A percentile compares a stretch with the other conserved stretches of the same genome.
phyloP scores from a whole-genome alignment of 257 asterid species.

The Solanum piurae region DNA sequence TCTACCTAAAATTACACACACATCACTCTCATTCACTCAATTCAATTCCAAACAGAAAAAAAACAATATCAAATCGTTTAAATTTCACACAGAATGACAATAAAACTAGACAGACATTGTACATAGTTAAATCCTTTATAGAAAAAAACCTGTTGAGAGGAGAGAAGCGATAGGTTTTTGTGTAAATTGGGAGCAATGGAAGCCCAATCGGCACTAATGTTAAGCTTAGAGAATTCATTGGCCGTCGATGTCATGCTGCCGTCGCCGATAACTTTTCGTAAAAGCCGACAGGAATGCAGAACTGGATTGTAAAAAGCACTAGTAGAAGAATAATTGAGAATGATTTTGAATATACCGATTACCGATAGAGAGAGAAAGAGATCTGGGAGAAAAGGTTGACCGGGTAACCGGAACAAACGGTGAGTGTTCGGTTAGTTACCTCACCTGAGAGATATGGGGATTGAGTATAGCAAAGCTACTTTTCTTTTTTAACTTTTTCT shows the following conservation, averaged over 20 bases:
- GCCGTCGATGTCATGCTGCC: conserved; percentile 9
- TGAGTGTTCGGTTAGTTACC: neutral
- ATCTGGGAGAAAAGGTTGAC: neutral
- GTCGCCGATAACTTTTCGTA: neutral
- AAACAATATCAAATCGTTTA: neutral
- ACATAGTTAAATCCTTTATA: neutral
- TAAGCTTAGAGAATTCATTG: conserved; percentile 40
- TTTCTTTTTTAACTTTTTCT: no score
- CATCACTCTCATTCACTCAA: neutral
- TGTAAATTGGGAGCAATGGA: conserved; percentile 48
- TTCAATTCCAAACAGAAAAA: neutral
- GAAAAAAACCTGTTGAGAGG: conserved; percentile 48
- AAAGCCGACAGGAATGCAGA: neutral
- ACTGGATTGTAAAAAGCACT: neutral
- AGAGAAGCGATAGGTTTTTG: conserved; percentile 51
- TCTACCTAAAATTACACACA: conserved; percentile 39
- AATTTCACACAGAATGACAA: neutral
- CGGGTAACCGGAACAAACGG: neutral
- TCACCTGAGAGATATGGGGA: neutral
- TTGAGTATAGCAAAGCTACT: neutral
- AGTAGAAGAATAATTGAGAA: conserved; percentile 4
- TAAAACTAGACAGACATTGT: neutral
- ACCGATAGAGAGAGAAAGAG: neutral
- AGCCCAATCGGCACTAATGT: conserved; percentile 26
- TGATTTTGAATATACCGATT: neutral